Conservation (phyloP, 2,329 filamentous ascomycete species). For the Sarocladiaceae sp. region DNA sequence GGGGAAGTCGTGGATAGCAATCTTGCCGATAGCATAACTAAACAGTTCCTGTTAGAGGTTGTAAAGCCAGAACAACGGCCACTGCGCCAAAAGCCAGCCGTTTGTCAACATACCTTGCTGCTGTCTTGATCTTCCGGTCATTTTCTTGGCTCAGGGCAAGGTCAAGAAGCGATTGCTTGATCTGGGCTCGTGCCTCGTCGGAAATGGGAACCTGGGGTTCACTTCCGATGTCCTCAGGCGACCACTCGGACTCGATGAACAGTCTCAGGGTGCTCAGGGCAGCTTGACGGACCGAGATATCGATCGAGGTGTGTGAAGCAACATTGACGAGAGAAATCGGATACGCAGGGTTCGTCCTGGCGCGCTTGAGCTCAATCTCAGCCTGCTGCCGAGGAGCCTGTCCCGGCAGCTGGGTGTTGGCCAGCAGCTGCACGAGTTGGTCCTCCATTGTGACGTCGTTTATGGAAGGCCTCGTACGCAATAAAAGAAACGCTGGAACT, state of each 20-base stretch:
- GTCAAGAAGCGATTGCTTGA: slow-evolving; percentile 72
- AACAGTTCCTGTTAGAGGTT: slow-evolving; percentile 1
- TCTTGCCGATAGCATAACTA: slow-evolving; percentile 80
- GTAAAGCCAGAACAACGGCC: background rate
- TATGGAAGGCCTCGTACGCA: background rate
- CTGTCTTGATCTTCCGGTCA: slow-evolving; percentile 81
- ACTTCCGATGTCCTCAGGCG: slow-evolving; percentile 66
- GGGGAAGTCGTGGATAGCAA: slow-evolving; percentile 88
- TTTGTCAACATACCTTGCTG: slow-evolving; percentile 66
- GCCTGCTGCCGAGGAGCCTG: slow-evolving; percentile 79
- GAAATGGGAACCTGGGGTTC: slow-evolving; percentile 59
- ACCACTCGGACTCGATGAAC: slow-evolving; percentile 85
- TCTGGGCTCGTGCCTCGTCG: slow-evolving; percentile 67
- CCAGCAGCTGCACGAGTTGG: slow-evolving; percentile 82
- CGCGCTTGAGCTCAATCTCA: slow-evolving; percentile 73
- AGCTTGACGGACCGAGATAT: slow-evolving; percentile 74
- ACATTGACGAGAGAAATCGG: slow-evolving; percentile 77
- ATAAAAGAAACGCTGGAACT: background rate
- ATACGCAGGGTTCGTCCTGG: slow-evolving; percentile 67
- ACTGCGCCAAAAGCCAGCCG: too few species aligned
- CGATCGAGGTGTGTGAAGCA: slow-evolving; percentile 69
- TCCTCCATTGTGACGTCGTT: slow-evolving; percentile 67
- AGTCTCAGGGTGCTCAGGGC: slow-evolving; percentile 76
- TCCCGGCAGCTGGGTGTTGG: slow-evolving; percentile 75
- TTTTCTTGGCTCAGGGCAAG: slow-evolving; percentile 69